Percentiles rank a stretch among this genome's conserved stretches.
Evolutionary conservation across 1,284 basidiomycete genomes (phyloP).

Genomic region (Cryptococcus jaspeensis): DNA sequence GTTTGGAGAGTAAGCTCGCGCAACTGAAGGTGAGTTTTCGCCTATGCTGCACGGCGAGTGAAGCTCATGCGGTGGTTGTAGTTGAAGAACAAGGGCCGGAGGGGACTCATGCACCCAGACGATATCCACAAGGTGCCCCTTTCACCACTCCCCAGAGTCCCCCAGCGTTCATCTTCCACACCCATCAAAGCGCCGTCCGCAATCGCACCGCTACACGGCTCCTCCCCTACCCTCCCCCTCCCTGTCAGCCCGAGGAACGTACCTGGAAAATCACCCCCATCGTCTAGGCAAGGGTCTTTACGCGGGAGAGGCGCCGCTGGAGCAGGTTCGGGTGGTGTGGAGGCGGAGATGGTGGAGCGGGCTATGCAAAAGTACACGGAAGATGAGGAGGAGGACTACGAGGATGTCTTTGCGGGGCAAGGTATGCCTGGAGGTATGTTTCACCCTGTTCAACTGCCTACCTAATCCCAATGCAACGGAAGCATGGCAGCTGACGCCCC

Average conservation of each 20-base stretch:
- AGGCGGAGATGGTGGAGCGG: constrained; percentile 13
- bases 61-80: constrained; percentile 6
- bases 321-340: constrained; percentile 1
- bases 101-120: constrained; percentile 79
- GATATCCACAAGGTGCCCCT: constrained; percentile 58
- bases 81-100: constrained; percentile 64
- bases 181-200: constrained; percentile 2
- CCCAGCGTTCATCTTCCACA: constrained; percentile 4
- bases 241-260: constrained; percentile 1
- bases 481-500: background rate
- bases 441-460: background rate
- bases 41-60: background rate
- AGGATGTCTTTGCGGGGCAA: constrained; percentile 72
- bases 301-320: constrained; percentile 21
- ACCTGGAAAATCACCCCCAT: constrained; percentile 27
- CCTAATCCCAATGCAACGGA: background rate
- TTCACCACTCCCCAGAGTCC: constrained; percentile 1
- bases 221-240: background rate
- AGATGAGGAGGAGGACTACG: constrained; percentile 79
- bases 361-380: constrained; percentile 77
- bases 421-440: background rate
- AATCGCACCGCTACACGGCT: background rate
- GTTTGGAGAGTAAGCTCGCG: constrained; percentile 70
- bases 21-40: constrained; percentile 66
- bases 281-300: constrained; percentile 39